Percentiles rank a stretch among this genome's conserved stretches.
phyloP scores from a whole-genome alignment of 305 asterid species.

The Solanum chacoense region DNA sequence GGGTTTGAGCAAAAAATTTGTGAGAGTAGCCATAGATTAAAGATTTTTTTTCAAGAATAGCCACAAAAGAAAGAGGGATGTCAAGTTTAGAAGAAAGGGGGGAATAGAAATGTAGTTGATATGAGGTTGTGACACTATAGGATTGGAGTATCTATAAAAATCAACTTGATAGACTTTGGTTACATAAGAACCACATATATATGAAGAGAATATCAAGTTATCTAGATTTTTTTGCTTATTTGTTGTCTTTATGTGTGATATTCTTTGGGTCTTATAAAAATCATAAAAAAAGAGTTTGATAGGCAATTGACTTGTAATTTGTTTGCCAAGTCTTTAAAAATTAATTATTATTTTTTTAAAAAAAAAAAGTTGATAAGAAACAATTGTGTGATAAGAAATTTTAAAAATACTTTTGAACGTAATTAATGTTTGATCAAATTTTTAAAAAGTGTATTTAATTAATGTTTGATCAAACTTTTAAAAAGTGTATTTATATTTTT shows the following conservation, averaged over 20 bases:
- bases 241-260: background rate
- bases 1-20: conserved; percentile 49
- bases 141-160: background rate
- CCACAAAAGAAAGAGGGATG: background rate
- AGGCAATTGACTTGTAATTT: background rate
- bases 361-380: background rate
- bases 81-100: background rate
- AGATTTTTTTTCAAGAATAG: background rate
- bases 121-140: background rate
- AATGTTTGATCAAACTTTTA: background rate
- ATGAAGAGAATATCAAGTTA: background rate
- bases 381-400: background rate
- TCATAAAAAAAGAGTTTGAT: background rate
- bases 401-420: background rate
- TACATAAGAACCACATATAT: background rate
- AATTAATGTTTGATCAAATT: too few relatives aligned
- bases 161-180: background rate
- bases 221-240: background rate
- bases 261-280: background rate
- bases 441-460: too few relatives aligned
- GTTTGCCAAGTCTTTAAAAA: background rate
- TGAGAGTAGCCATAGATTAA: conserved; percentile 42
- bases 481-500: background rate
- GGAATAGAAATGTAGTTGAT: background rate
- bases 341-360: too few relatives aligned